Percentiles rank a stretch among this genome's conserved stretches.
Conservation (phyloP, 768 basidiomycete genomes). For the Mycena haematopus region DNA sequence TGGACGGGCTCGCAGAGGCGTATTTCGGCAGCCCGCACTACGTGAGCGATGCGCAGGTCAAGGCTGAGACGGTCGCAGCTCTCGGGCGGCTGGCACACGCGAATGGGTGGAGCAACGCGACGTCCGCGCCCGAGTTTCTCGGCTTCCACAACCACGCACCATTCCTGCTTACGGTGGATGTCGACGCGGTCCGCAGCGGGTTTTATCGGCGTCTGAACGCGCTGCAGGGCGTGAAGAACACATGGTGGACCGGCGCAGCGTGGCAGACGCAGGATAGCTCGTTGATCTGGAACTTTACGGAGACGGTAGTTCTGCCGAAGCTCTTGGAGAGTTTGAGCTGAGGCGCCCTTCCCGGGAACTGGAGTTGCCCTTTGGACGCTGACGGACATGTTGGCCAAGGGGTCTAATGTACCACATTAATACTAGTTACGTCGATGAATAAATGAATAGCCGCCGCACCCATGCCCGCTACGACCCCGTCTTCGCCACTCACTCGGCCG, state of each 20-base stretch:
- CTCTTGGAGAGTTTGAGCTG: constrained; percentile 10
- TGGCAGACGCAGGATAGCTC: constrained; percentile 10
- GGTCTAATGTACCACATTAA: constrained; percentile 1
- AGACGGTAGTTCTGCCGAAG: constrained; percentile 8
- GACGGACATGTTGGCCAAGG: neutral
- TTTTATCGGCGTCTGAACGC: constrained; percentile 1
- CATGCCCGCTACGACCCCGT: too few species aligned
- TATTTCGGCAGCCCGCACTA: constrained; percentile 12
- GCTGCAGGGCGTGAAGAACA: constrained; percentile 9
- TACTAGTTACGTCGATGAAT: constrained; percentile 3
- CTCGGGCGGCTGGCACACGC: constrained; percentile 9
- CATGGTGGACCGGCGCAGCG: constrained; percentile 10
- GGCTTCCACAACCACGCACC: constrained; percentile 14
- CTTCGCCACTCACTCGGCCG: too few species aligned
- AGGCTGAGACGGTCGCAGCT: constrained; percentile 9
- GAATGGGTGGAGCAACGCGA: constrained; percentile 12
- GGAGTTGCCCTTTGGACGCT: neutral
- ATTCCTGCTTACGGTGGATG: neutral
- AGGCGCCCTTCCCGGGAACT: neutral
- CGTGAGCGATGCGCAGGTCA: constrained; percentile 14
- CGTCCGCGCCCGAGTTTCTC: constrained; percentile 7
- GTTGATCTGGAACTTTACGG: constrained; percentile 11
- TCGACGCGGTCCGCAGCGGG: constrained; percentile 4
- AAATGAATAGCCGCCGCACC: too few species aligned
- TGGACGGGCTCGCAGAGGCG: constrained; percentile 8